These are phyloP conservation scores for Quercus tomentella DNA, from an alignment of 331 rosid species.

Conservation along the genomic window DNA sequence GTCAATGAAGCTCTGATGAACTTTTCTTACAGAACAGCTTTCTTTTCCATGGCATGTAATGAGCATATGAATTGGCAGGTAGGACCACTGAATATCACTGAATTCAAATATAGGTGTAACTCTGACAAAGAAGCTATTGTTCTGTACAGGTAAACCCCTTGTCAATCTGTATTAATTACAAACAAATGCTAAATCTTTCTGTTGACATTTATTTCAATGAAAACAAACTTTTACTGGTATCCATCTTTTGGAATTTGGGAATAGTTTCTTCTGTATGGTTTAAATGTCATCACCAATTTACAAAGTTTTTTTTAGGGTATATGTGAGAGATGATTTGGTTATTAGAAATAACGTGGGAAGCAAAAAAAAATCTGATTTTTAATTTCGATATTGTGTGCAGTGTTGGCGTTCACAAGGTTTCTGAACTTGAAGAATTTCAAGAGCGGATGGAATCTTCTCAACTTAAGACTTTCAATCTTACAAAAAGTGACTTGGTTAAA, in stretches of 20 bases:
- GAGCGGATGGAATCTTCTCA: conserved; percentile 57
- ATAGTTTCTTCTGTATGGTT: neutral
- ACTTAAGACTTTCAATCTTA: conserved; percentile 64
- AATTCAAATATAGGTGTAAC: conserved; percentile 78
- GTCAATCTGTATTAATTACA: neutral
- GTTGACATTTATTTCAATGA: neutral
- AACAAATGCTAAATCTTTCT: conserved; percentile 2
- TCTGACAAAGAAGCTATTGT: conserved; percentile 65
- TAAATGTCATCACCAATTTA: neutral
- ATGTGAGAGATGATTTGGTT: neutral
- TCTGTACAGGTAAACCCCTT: conserved; percentile 63
- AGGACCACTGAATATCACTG: conserved; percentile 81
- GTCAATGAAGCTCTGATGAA: conserved; percentile 8
- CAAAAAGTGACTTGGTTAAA: conserved; percentile 81
- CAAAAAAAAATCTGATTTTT: neutral
- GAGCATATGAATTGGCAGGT: conserved; percentile 46
- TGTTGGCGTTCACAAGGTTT: conserved; percentile 75
- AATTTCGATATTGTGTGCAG: conserved; percentile 40
- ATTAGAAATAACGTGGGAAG: neutral
- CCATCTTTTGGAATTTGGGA: neutral
- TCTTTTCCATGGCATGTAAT: conserved; percentile 13
- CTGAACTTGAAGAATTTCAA: conserved; percentile 65
- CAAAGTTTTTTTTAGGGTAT: neutral
- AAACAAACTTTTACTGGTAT: neutral
- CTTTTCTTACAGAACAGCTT: neutral